Percentiles rank a stretch among this genome's conserved stretches.
These are phyloP conservation scores for Ustilago crameri DNA, from an alignment of 1,284 basidiomycete genomes.

Conservation along the genomic window DNA sequence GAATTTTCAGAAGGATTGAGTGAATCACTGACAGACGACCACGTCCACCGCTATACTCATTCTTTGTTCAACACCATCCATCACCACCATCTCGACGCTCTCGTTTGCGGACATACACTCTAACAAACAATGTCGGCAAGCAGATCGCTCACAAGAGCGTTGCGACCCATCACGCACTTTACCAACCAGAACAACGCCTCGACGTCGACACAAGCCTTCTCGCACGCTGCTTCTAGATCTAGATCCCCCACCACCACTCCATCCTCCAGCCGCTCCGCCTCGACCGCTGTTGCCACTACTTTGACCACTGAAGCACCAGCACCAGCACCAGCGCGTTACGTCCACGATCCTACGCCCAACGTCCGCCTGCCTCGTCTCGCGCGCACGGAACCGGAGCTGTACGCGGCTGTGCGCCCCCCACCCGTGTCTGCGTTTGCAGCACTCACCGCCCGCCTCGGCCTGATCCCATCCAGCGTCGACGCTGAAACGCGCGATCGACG, in stretches of 20 bases:
- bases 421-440: slow-evolving; percentile 55
- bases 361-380: slow-evolving; percentile 58
- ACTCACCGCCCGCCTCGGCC: slow-evolving; percentile 56
- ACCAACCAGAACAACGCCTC: slow-evolving; percentile 18
- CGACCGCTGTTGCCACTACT: slow-evolving; percentile 15
- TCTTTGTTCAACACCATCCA: not conserved
- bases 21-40: slow-evolving; percentile 31
- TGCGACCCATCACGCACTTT: slow-evolving; percentile 8
- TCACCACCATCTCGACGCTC: not conserved
- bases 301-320: not conserved
- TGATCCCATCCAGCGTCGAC: slow-evolving; percentile 39
- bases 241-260: not conserved
- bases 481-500: slow-evolving; percentile 44
- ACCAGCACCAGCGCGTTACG: slow-evolving; percentile 5
- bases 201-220: slow-evolving; percentile 24
- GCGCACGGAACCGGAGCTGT: slow-evolving; percentile 58
- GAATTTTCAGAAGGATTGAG: slow-evolving; percentile 13
- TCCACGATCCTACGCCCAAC: slow-evolving; percentile 46
- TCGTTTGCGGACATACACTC: too few species aligned
- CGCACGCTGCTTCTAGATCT: slow-evolving; percentile 11
- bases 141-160: slow-evolving; percentile 6
- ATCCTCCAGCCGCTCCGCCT: slow-evolving; percentile 22
- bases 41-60: not conserved
- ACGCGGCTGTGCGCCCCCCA: slow-evolving; percentile 57
- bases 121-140: slow-evolving; percentile 30